Evolutionary conservation across 2,329 filamentous ascomycete species (phyloP).

Genomic region (Zarea fungicola): DNA sequence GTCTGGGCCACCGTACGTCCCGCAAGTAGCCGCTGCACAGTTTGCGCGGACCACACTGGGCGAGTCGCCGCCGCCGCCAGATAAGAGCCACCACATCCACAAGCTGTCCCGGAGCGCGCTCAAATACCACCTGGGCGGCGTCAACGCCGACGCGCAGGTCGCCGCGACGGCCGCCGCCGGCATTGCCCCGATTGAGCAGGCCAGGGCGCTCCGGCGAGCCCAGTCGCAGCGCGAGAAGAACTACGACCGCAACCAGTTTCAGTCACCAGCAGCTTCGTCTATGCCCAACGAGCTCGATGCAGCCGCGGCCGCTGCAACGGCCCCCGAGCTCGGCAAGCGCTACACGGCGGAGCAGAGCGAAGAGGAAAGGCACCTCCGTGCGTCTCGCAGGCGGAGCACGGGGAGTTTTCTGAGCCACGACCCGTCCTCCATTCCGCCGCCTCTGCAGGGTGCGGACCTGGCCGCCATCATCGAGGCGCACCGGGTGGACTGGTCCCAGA

Average conservation of each 20-base stretch:
- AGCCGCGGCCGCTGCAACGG: too few relatives aligned
- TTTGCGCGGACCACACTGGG: conserved; percentile 50
- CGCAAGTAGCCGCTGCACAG: conserved; percentile 48
- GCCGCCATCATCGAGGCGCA: conserved; percentile 27
- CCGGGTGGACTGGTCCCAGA: conserved; percentile 55
- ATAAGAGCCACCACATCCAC: conserved; percentile 34
- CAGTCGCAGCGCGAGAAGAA: conserved; percentile 34
- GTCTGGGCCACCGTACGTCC: conserved; percentile 38
- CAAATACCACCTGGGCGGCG: conserved; percentile 33
- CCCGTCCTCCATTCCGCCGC: conserved; percentile 12
- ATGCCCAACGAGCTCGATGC: conserved; percentile 6
- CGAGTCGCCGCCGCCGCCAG: conserved; percentile 32
- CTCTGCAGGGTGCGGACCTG: conserved; percentile 16
- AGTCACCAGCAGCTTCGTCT: conserved; percentile 30
- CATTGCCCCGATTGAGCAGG: conserved; percentile 30
- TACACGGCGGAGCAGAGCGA: not conserved
- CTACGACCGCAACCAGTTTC: conserved; percentile 40
- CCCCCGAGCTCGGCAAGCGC: too few relatives aligned
- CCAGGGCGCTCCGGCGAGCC: conserved; percentile 30
- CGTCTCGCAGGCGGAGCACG: conserved; percentile 32
- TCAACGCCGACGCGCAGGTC: conserved; percentile 18
- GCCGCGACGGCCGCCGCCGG: conserved; percentile 22
- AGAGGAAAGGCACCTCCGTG: conserved; percentile 16
- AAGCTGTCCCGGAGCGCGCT: conserved; percentile 39
- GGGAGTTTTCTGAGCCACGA: conserved; percentile 24